Conservation (phyloP, 225 moss, liverwort and hornwort genomes). For the Climacium dendroides region DNA sequence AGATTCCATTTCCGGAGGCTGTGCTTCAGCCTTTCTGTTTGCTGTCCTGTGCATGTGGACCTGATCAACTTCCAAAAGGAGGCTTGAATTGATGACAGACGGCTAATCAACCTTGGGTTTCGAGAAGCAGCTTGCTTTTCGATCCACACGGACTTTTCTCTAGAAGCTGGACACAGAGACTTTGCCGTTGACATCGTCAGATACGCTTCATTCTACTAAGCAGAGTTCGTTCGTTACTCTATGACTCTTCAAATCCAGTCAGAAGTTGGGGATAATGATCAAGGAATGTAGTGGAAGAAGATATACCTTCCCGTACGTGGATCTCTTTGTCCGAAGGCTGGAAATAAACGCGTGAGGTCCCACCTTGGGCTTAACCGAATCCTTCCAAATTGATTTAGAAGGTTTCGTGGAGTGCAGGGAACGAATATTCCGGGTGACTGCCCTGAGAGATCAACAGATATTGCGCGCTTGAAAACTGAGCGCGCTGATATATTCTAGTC, state of each 20-base stretch:
- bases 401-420: not conserved
- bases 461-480: not conserved
- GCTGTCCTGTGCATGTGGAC: not conserved
- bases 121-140: not conserved
- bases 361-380: not conserved
- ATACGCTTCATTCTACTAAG: not conserved
- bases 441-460: not conserved
- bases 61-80: not conserved
- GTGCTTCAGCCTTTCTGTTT: not conserved
- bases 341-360: not conserved
- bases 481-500: not conserved
- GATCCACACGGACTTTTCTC: not conserved
- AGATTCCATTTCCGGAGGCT: not conserved
- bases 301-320: not conserved
- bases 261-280: not conserved
- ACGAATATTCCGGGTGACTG: slow-evolving; percentile 1
- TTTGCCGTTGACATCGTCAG: slow-evolving; percentile 2
- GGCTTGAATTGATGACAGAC: not conserved
- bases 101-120: not conserved
- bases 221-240: not conserved
- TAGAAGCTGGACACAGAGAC: not conserved
- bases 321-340: not conserved
- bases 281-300: not conserved
- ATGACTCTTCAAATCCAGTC: not conserved
- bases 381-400: not conserved